Evolutionary conservation across 1,284 basidiomycete species (phyloP).

Genomic region (Lignosus rhinocerotis): DNA sequence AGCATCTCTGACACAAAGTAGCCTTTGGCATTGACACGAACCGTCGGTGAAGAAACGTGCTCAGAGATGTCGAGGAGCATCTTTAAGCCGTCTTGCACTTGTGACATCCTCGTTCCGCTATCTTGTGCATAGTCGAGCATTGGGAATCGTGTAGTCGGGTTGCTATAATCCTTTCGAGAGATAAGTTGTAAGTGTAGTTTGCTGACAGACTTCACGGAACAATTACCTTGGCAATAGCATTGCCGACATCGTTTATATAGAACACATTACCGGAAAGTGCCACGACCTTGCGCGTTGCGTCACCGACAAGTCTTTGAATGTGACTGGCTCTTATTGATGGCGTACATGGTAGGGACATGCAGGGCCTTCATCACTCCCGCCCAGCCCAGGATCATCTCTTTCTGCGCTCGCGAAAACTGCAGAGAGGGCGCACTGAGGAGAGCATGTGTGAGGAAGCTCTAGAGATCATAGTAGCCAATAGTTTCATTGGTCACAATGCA

Average conservation of each 20-base stretch:
- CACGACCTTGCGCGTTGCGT: not conserved
- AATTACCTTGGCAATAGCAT: not conserved
- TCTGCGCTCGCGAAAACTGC: conserved; percentile 10
- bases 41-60: conserved; percentile 16
- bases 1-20: conserved; percentile 32
- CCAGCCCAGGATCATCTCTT: conserved; percentile 11
- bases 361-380: conserved; percentile 6
- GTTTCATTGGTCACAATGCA: not conserved
- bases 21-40: conserved; percentile 13
- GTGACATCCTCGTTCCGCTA: not conserved
- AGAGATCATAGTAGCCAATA: not conserved
- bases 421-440: conserved; percentile 11
- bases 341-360: conserved; percentile 9
- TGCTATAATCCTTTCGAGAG: conserved; percentile 15
- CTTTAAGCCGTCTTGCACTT: conserved; percentile 7
- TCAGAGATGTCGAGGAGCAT: conserved; percentile 7
- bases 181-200: not conserved
- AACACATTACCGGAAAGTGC: conserved; percentile 10
- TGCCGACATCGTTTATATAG: conserved; percentile 5
- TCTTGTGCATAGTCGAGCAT: conserved; percentile 2
- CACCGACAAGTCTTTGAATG: not conserved
- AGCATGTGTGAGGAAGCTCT: conserved; percentile 12
- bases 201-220: not conserved
- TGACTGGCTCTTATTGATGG: not conserved
- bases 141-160: not conserved